Base-by-base conservation (phyloP, 2,329 filamentous ascomycete genomes). In the Tolypocladium album region DNA sequence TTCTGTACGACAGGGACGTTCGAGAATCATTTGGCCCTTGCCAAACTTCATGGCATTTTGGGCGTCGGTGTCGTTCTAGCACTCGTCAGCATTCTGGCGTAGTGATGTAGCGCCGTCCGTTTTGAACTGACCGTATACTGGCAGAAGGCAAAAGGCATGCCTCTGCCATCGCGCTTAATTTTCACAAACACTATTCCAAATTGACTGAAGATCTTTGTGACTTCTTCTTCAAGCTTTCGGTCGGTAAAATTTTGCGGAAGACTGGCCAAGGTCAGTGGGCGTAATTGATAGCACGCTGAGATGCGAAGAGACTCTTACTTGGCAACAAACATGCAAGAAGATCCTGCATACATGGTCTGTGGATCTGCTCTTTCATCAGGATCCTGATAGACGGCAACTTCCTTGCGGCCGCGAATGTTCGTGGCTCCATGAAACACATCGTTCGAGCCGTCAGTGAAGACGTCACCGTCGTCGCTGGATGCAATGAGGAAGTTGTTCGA, bases 81-180 rank as follows among this genome's bases (percentile, higher is more conserved):
- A 12, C 17, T 5, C 3, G 59, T 60, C 42, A 62, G 55, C 38
- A 12, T 27, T 13, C 3, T 20, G 27, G 43, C 11, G 7, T 47
- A 5, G 9, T 3, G 11, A 13, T 11, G 13, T 34, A 4, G 31
- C 22, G 13, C 17, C 6, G 9, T 27, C 3, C 1, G 31, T 2
- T 31, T 20, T 39, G 36, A 7, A 72, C 80, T 75, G 67, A 85
- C 84, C 2, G 81, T 85, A 66, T 77, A 88, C 65, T 88, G 85
- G 27, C 79, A 80, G 64, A 88, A 88, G 0, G 84, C 84, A 66
- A 84, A 86, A 0, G 85, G 85, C 81, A 87, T 86, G 45, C 81
- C 75, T 17, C 71, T 71, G 13, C 61, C 62, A 64, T 87, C 84
- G 22, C 85, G 81, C 43, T 83, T 81, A 61, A 88, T 84, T 74